A percentile compares a stretch with the other conserved stretches of the same genome.
These are phyloP conservation scores for Comarum palustre DNA, from an alignment of 306 rosid species.

Conservation along the genomic window DNA sequence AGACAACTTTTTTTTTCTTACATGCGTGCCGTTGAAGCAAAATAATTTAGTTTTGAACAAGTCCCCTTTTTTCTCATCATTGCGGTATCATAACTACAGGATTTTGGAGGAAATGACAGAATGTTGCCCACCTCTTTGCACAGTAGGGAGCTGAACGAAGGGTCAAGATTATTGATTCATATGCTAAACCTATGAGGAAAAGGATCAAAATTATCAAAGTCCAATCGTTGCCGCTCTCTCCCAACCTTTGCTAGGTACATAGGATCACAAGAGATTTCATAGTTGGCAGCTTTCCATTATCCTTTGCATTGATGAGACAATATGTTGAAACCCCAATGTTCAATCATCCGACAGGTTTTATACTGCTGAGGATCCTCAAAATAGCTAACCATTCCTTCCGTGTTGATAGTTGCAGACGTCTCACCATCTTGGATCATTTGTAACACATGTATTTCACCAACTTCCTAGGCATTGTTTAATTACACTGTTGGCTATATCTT, in stretches of 20 bases:
- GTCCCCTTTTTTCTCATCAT: too few species aligned
- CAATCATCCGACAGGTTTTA: conserved; percentile 71
- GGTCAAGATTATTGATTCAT: conserved; percentile 27
- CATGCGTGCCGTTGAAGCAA: too few species aligned
- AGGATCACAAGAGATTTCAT: conserved; percentile 67
- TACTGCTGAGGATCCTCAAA: conserved; percentile 84
- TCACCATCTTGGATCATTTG: conserved; percentile 93
- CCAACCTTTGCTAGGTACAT: conserved; percentile 68
- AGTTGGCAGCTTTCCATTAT: conserved; percentile 61
- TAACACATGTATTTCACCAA: conserved; percentile 85
- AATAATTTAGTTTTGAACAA: too few species aligned
- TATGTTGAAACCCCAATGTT: conserved; percentile 27
- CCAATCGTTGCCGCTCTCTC: conserved; percentile 68
- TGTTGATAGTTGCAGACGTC: conserved; percentile 72
- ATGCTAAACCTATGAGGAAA: conserved; percentile 62
- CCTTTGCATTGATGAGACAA: conserved; percentile 71
- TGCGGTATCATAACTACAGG: neutral
- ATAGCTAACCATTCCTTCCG: conserved; percentile 90
- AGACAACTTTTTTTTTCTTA: too few species aligned
- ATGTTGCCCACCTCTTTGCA: conserved; percentile 16
- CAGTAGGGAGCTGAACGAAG: conserved; percentile 9
- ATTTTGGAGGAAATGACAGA: conserved; percentile 4
- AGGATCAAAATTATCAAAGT: conserved; percentile 59
- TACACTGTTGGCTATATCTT: conserved; percentile 80
- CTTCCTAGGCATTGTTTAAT: conserved; percentile 67